Base-by-base conservation (phyloP, 2,329 filamentous ascomycete genomes). In the Zalaria obscura region DNA sequence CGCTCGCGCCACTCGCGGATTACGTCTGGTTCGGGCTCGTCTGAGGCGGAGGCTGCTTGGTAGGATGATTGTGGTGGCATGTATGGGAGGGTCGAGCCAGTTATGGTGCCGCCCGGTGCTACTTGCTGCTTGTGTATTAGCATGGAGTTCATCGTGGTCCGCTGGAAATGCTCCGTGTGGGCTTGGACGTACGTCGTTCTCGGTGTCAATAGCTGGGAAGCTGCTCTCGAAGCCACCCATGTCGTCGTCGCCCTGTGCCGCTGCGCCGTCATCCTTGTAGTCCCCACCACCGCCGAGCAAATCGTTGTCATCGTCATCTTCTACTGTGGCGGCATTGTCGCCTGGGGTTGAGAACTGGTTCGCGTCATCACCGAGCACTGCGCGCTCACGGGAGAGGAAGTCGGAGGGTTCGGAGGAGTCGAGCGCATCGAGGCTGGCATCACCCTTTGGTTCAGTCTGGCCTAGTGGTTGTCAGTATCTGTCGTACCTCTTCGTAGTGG, bases 301-400 rank as follows among this genome's bases (percentile, higher is more conserved):
- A 28, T 53, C 50, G 50, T 83, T 82, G 48, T 80, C 77, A 41
- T 67, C 72, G 49, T 53, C 65, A 36, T 76, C 68, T 52, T 81
- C 78, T 49, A 72, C 73, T 34, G 76, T 76, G 43, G 73, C 72
- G 44, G 73, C 68, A 58, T 68, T 68, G 61, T 93, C 85, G 56
- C 80, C 78, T 46, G 77, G 73, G 28, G 83, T 83, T 48, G 81
- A 73, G 62, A 98, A 98, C 67, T 88, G 83, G 54, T 87, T 76
- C 46, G 91, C 91, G 62, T 96, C 91, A 48, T 94, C 91, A 50
- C 91, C 91, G 5, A 98, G 77, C 11, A 81, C 65, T 47, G 87
- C 91, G 57, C 87, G 85, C 68, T 98, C 91, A 52, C 89, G 84
- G 48, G 84, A 79, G 38, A 96, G 76, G 62, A 98, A 96, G 64